Evolutionary conservation across 73 alveolate species (phyloP).

Genomic region (Uronychia binucleata): DNA sequence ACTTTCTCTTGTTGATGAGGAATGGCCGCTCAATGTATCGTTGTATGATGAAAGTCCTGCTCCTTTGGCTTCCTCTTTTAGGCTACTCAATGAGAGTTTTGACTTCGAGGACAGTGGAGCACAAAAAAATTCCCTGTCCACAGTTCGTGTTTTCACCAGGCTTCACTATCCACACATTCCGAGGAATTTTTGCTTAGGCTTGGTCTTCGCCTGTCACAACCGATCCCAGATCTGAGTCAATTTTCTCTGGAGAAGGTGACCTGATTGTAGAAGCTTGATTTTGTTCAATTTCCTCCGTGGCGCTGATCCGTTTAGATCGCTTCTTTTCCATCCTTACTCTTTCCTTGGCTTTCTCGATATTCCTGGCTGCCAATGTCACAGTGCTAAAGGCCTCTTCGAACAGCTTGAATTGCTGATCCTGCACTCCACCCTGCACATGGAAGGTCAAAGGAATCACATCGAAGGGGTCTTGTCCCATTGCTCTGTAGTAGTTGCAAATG

Average conservation of each 20-base stretch:
- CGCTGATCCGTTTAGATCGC: background rate
- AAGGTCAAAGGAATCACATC: constrained; percentile 50
- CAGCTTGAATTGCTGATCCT: background rate
- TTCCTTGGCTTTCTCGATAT: background rate
- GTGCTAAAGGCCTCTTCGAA: background rate
- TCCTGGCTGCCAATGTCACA: background rate
- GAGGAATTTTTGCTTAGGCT: background rate
- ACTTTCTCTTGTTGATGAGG: constrained; percentile 76
- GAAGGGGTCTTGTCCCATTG: constrained; percentile 43
- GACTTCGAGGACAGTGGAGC: constrained; percentile 1
- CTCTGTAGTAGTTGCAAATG: constrained; percentile 17
- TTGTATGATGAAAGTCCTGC: constrained; percentile 60
- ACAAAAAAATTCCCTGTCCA: constrained; percentile 15
- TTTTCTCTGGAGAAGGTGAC: background rate
- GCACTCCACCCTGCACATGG: background rate
- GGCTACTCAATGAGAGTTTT: background rate
- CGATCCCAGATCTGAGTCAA: background rate
- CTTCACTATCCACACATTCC: constrained; percentile 19
- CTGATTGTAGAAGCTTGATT: background rate
- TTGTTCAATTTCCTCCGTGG: background rate
- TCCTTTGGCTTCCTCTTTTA: background rate
- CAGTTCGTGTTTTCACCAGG: constrained; percentile 40
- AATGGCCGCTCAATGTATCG: constrained; percentile 79
- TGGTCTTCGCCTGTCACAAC: background rate
- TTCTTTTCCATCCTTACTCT: background rate